Conservation (phyloP, 805 yeast genomes). For the Wickerhamomyces hampshirensis region DNA sequence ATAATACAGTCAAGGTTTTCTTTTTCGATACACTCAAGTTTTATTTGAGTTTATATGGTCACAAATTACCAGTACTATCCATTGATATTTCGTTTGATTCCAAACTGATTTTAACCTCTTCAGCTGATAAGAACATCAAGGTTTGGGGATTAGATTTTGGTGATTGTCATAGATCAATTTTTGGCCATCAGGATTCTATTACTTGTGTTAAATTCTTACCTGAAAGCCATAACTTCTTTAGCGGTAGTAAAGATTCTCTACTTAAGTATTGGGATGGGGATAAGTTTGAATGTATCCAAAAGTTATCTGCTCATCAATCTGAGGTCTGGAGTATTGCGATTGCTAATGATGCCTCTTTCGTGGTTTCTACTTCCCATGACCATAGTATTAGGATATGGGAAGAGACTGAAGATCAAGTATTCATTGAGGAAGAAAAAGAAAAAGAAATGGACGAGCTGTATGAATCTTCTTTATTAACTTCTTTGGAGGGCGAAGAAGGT, state of each 20-base stretch:
- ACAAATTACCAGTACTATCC: conserved; percentile 89
- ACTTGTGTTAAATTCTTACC: conserved; percentile 85
- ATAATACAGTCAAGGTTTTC: conserved; percentile 94
- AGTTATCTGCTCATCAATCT: conserved; percentile 77
- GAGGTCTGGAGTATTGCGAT: conserved; percentile 94
- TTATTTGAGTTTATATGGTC: conserved; percentile 88
- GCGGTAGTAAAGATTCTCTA: conserved; percentile 83
- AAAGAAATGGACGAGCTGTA: conserved; percentile 90
- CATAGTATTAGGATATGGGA: conserved; percentile 92
- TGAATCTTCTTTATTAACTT: conserved; percentile 71
- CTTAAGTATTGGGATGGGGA: conserved; percentile 98
- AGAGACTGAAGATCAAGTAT: conserved; percentile 92
- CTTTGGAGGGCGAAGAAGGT: conserved; percentile 53
- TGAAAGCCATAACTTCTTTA: conserved; percentile 82
- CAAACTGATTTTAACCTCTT: conserved; percentile 82
- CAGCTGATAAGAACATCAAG: conserved; percentile 96
- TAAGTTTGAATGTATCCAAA: conserved; percentile 91
- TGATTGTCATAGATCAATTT: conserved; percentile 94
- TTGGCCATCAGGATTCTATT: conserved; percentile 95
- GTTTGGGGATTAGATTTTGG: conserved; percentile 99
- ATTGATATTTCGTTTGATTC: conserved; percentile 89
- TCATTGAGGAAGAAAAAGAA: conserved; percentile 94
- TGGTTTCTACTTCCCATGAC: conserved; percentile 87
- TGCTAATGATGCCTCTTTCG: conserved; percentile 61
- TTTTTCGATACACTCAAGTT: conserved; percentile 84